phyloP scores from a whole-genome alignment of 1,284 basidiomycete species.

The Trichosporon asahii region DNA sequence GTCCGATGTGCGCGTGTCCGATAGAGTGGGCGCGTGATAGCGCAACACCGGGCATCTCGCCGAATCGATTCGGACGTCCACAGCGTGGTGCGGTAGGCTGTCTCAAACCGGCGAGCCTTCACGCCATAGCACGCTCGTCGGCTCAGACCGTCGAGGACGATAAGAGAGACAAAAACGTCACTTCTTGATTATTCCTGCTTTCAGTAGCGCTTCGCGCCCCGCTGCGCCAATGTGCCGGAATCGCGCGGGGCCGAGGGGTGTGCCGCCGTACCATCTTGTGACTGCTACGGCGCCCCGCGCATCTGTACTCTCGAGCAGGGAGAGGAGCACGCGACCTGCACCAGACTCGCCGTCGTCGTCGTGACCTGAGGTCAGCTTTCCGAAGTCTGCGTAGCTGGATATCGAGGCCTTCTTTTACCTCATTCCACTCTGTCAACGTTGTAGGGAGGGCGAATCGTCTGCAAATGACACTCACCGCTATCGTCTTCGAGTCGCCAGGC shows the following conservation, averaged over 20 bases:
- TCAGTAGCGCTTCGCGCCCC: slow-evolving; percentile 74
- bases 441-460: too few species aligned
- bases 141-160: neutral
- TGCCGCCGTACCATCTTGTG: slow-evolving; percentile 54
- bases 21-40: neutral
- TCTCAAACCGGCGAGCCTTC: neutral
- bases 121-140: neutral
- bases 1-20: neutral
- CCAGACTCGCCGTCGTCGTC: slow-evolving; percentile 88
- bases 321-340: slow-evolving; percentile 77
- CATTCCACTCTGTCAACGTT: too few species aligned
- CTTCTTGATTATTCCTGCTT: slow-evolving; percentile 28
- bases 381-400: too few species aligned
- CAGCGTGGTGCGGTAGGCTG: neutral
- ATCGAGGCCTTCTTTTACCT: too few species aligned
- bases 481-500: slow-evolving; percentile 58
- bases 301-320: slow-evolving; percentile 76
- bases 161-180: neutral
- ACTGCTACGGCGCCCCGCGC: slow-evolving; percentile 70
- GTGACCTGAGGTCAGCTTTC: slow-evolving; percentile 61
- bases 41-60: too few species aligned
- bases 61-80: neutral
- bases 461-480: slow-evolving; percentile 16
- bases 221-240: slow-evolving; percentile 90
- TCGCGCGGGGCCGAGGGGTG: slow-evolving; percentile 77